Evolutionary conservation across 2,329 filamentous ascomycete genomes (phyloP).

Genomic region (Venturiaceae sp.): DNA sequence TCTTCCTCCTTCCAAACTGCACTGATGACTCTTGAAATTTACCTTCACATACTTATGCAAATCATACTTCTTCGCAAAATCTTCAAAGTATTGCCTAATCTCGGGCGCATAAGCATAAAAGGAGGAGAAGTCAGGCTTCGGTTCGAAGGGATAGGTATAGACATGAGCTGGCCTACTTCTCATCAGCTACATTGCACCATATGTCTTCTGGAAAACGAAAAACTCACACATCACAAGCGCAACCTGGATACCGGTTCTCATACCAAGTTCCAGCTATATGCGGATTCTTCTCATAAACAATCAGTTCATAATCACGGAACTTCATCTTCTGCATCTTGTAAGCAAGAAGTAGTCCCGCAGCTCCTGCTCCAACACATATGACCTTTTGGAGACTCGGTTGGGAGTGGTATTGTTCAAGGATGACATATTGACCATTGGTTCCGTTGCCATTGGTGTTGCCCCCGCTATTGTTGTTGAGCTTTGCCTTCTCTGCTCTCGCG

Average conservation of each 20-base stretch:
- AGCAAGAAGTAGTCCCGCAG: slow-evolving; percentile 9
- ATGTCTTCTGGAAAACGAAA: neutral
- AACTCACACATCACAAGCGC: slow-evolving; percentile 21
- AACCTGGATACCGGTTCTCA: slow-evolving; percentile 22
- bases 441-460: neutral
- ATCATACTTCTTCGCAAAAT: too few species aligned
- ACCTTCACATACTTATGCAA: too few species aligned
- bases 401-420: neutral
- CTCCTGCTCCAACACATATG: slow-evolving; percentile 10
- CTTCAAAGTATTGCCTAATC: too few species aligned
- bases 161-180: slow-evolving; percentile 43
- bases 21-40: too few species aligned
- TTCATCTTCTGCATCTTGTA: slow-evolving; percentile 11
- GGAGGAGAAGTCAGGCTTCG: slow-evolving; percentile 59
- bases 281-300: slow-evolving; percentile 9
- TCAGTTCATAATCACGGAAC: slow-evolving; percentile 7
- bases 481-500: too few species aligned
- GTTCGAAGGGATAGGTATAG: slow-evolving; percentile 58
- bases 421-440: too few species aligned
- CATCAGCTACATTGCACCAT: neutral
- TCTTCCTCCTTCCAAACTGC: too few species aligned
- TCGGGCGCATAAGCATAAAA: slow-evolving; percentile 51
- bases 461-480: too few species aligned
- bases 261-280: slow-evolving; percentile 10
- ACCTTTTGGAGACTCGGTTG: slow-evolving; percentile 3